Percentiles rank a stretch among this genome's conserved stretches.
Conservation (phyloP, 108 stramenopile genomes). For the Cyclostephanos tholiformis region DNA sequence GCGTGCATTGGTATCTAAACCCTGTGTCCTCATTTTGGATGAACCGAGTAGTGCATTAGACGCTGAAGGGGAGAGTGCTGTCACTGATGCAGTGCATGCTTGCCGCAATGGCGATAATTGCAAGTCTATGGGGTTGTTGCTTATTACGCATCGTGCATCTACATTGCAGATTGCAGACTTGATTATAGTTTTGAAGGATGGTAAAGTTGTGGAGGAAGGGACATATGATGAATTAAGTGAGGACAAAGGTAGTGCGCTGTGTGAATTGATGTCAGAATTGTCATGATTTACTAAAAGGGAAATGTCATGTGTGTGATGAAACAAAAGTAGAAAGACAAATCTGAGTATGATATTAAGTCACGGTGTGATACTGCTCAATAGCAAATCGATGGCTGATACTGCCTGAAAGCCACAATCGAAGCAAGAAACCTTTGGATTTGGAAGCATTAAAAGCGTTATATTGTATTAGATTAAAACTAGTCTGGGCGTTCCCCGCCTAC, state of each 20-base stretch:
- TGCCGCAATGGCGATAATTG: conserved; percentile 52
- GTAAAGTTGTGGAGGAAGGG: conserved; percentile 61
- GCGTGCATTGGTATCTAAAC: conserved; percentile 92
- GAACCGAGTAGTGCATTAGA: conserved; percentile 88
- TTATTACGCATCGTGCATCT: conserved; percentile 78
- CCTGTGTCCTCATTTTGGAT: conserved; percentile 86
- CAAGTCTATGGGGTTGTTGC: conserved; percentile 50
- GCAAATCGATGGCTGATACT: too few species aligned
- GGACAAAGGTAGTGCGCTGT: conserved; percentile 56
- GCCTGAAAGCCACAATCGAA: too few species aligned
- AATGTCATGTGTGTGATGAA: too few species aligned
- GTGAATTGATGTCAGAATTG: conserved; percentile 69
- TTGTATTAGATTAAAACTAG: neutral
- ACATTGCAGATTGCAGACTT: conserved; percentile 68
- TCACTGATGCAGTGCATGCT: conserved; percentile 67
- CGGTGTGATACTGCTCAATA: too few species aligned
- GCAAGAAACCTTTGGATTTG: too few species aligned
- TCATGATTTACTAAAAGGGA: conserved; percentile 10
- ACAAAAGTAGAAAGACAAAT: too few species aligned
- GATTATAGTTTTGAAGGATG: conserved; percentile 75
- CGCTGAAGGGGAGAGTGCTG: conserved; percentile 73
- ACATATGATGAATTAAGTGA: conserved; percentile 47
- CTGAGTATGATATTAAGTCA: too few species aligned
- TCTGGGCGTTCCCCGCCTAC: neutral
- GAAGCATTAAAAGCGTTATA: too few species aligned